Evolutionary conservation across 495 filamentous ascomycete genomes (phyloP), one percentile per base, ranked within the genome.

Genomic region (Evansstolkia leycettana): DNA sequence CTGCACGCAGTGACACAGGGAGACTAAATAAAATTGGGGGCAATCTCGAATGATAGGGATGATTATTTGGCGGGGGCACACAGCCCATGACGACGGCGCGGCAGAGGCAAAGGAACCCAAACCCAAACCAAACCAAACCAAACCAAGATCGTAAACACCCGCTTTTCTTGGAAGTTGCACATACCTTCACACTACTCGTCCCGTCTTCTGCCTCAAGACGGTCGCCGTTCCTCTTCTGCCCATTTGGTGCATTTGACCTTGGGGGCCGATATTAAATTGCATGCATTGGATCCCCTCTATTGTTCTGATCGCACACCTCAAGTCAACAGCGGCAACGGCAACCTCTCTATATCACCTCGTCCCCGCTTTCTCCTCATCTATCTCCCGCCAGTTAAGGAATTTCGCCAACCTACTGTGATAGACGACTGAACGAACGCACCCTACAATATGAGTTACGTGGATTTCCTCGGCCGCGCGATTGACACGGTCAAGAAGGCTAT

Each of bases 401-500:
- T 7, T 33, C 3, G 3, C 30, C 17, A 33, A 3, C 14, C 13
- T 17, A 15, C 13, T 6, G 17, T 3, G 13, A 33, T 4, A 4
- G 17, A n/a, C 10, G 13, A 5, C 11, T 17, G 14, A 33, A 16
- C 4, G n/a, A n/a, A 19, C 3, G 17, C 14, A 19, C 17, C 5
- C n/a, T 19, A 34, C 54, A 64, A 57, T 36, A 96, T 98, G 90
- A 93, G 86, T 46, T 92, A 94, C 55, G 92, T 86, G 51, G 88
- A 96, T 62, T 99, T 96, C 50, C 73, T 96, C 44, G 85, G 84
- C 52, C 82, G 88, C 48, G 90, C 90, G 33, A 95, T 99, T 67
- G 82, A 86, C 45, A 76, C 79, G 47, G 92, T 96, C 42, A 92
- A 94, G 64, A 88, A 88, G 59, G 90, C 90, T 47, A 94, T 99